Evolutionary conservation across 306 rosid species (phyloP), one percentile per base, ranked within the genome.

Genomic region (Rubus parviflorus): DNA sequence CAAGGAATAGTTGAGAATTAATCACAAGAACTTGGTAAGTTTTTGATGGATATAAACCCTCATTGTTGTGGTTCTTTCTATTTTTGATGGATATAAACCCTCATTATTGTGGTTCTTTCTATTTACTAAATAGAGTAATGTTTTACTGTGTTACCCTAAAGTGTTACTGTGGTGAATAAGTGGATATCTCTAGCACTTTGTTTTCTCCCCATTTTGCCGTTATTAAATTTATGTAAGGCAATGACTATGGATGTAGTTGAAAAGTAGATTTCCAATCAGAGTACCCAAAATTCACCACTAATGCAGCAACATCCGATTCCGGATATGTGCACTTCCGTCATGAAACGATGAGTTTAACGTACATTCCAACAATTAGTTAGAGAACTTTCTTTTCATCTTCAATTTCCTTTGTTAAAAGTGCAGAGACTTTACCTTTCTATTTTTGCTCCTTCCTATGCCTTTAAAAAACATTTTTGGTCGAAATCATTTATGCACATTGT

Each of bases 1-100:
- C 30, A 0, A 75, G 76, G 67, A 69, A 61, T 72, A 60, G 25
- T 51, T 56, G 45, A 48, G 35, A 52, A 46, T 22, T 56, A 43
- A 48, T 56, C 68, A 7, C 54, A 25, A 15, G 15, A 66, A 49
- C 68, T 65, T 10, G 40, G 79, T 48, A 57, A 40, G 9, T 51
- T 56, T 37, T 10, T 40, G 11, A 4, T 38, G 43, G 41, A 41
- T 43, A 47, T n/a, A 70, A 46, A 12, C n/a, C 30, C 20, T 64
- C 54, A 63, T 5, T 38, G 1, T 20, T 40, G 4, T 40, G 51
- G 25, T 54, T 54, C 52, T 72, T 67, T 54, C 49, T n/a, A n/a
- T n/a, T n/a, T n/a, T n/a, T n/a, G n/a, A n/a, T n/a, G n/a, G n/a
- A n/a, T n/a, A n/a, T n/a, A 70, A 46, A 12, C n/a, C 30, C 20